Evolutionary conservation across 1,139 yeast genomes (phyloP).

Genomic region (Suhomyces yuchorum): DNA sequence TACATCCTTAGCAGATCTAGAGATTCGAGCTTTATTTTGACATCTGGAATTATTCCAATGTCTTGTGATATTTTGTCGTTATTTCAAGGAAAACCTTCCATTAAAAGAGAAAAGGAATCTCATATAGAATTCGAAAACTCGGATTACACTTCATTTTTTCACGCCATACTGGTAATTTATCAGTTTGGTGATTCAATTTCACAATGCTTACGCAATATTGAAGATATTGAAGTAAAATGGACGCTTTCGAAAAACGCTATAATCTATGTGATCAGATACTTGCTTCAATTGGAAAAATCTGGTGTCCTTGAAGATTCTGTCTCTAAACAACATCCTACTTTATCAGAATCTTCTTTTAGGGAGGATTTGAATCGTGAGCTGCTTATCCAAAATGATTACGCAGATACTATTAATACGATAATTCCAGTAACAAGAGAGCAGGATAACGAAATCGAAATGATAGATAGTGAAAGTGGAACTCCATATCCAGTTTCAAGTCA

Average conservation of each 20-base stretch:
- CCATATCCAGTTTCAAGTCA: background rate
- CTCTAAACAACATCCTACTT: background rate
- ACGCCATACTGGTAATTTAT: slow-evolving; percentile 69
- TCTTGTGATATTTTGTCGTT: slow-evolving; percentile 66
- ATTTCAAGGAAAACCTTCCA: slow-evolving; percentile 80
- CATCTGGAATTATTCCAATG: slow-evolving; percentile 43
- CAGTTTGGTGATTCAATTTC: slow-evolving; percentile 63
- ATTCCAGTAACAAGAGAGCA: background rate
- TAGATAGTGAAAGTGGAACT: background rate
- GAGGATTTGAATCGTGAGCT: background rate
- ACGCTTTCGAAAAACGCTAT: slow-evolving; percentile 34
- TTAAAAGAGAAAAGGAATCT: slow-evolving; percentile 72
- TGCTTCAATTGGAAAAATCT: slow-evolving; percentile 31
- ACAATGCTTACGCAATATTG: slow-evolving; percentile 44
- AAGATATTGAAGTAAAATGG: slow-evolving; percentile 22
- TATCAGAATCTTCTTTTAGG: background rate
- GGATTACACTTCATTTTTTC: slow-evolving; percentile 80
- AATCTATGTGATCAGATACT: slow-evolving; percentile 32
- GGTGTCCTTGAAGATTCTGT: slow-evolving; percentile 12
- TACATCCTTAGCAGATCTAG: slow-evolving; percentile 73
- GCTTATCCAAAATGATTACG: background rate
- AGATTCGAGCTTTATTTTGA: slow-evolving; percentile 43
- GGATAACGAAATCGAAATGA: slow-evolving; percentile 1
- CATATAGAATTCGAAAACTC: slow-evolving; percentile 93
- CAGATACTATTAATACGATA: background rate